Conservation (phyloP, 2,329 filamentous ascomycete genomes). For the Pseudovirgaria hyperparasitica region DNA sequence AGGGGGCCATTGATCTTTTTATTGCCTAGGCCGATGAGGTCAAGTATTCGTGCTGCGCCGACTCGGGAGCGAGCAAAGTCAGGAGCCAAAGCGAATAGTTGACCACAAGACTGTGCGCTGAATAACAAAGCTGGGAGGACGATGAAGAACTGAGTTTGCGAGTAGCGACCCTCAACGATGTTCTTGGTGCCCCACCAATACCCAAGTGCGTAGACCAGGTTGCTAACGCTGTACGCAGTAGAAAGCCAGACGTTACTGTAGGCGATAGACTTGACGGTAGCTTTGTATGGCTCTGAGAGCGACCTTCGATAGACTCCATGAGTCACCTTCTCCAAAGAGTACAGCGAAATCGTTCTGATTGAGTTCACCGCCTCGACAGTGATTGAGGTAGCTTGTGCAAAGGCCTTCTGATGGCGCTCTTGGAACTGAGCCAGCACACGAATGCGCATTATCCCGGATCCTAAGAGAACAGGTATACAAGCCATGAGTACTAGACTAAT, state of each 20-base stretch:
- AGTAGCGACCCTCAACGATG: conserved; percentile 53
- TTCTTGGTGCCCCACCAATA: conserved; percentile 71
- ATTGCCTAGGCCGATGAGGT: conserved; percentile 26
- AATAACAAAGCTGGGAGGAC: conserved; percentile 60
- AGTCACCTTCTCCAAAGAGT: conserved; percentile 39
- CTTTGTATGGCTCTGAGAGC: conserved; percentile 33
- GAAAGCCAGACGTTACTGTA: conserved; percentile 48
- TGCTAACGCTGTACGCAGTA: conserved; percentile 46
- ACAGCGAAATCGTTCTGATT: conserved; percentile 38
- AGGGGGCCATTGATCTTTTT: conserved; percentile 6
- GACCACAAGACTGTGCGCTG: conserved; percentile 59
- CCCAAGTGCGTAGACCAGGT: conserved; percentile 59
- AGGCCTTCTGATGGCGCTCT: conserved; percentile 38
- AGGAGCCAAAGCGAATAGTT: conserved; percentile 62
- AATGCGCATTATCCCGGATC: conserved; percentile 57
- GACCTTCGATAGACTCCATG: conserved; percentile 32
- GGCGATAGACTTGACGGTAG: conserved; percentile 35
- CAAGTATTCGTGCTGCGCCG: conserved; percentile 45
- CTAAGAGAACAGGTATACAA: conserved; percentile 54
- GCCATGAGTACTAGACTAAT: conserved; percentile 62
- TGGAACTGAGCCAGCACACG: conserved; percentile 48
- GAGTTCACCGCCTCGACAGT: conserved; percentile 39
- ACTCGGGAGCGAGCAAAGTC: conserved; percentile 57
- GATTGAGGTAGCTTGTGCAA: conserved; percentile 37
- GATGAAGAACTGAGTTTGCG: conserved; percentile 59